Evolutionary conservation across 1,284 basidiomycete genomes (phyloP).

Genomic region (Heterobasidion parviporum): DNA sequence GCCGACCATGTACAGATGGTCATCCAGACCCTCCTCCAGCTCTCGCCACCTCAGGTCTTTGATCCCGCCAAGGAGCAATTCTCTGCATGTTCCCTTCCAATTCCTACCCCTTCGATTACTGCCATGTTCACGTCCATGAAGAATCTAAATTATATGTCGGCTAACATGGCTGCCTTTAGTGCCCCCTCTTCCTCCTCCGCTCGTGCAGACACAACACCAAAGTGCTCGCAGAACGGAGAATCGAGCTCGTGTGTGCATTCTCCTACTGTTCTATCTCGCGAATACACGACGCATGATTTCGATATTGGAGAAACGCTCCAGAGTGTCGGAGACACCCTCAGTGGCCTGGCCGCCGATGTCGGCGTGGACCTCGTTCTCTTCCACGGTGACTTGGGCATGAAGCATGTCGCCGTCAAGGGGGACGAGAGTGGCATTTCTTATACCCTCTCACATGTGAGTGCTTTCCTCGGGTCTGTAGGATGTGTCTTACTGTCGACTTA

Average conservation of each 20-base stretch:
- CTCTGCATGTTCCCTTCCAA: slow-evolving; percentile 75
- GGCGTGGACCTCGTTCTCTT: slow-evolving; percentile 85
- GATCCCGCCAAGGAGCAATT: slow-evolving; percentile 90
- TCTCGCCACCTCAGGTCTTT: slow-evolving; percentile 82
- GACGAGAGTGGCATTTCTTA: slow-evolving; percentile 81
- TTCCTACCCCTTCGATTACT: slow-evolving; percentile 82
- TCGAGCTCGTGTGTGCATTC: slow-evolving; percentile 14
- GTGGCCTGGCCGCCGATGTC: slow-evolving; percentile 74
- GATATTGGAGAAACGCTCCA: slow-evolving; percentile 72
- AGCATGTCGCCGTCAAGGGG: slow-evolving; percentile 76
- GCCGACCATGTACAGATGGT: slow-evolving; percentile 84
- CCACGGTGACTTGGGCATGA: slow-evolving; percentile 79
- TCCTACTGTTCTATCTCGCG: slow-evolving; percentile 1
- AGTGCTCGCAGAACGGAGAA: slow-evolving; percentile 5
- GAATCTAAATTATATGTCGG: slow-evolving; percentile 84
- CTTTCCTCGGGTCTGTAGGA: slow-evolving; percentile 8
- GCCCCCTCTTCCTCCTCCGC: slow-evolving; percentile 2
- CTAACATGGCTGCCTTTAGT: slow-evolving; percentile 58
- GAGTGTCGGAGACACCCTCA: slow-evolving; percentile 75
- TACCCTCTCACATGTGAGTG: slow-evolving; percentile 74
- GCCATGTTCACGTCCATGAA: slow-evolving; percentile 86
- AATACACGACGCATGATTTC: slow-evolving; percentile 27
- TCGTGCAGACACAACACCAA: not conserved
- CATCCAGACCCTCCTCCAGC: slow-evolving; percentile 82
- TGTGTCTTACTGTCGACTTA: slow-evolving; percentile 23